Evolutionary conservation across 495 filamentous ascomycete species (phyloP).

Genomic region (Hypoxylon rickii): DNA sequence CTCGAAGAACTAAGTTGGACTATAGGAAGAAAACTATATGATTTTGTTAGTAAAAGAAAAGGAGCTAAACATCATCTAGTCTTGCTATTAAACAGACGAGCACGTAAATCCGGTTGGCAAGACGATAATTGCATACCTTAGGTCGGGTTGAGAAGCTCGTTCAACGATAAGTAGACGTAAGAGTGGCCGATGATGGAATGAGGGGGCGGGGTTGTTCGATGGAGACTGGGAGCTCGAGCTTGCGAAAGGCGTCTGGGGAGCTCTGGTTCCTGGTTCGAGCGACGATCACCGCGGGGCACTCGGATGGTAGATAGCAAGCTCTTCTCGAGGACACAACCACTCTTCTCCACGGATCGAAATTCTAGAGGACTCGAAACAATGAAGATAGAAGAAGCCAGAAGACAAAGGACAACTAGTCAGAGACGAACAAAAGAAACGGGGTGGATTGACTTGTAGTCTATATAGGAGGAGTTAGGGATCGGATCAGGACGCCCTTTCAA

Average conservation of each 20-base stretch:
- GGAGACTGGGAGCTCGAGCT: conserved; percentile 25
- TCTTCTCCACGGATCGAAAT: conserved; percentile 1
- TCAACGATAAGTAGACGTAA: conserved; percentile 10
- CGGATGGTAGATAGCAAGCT: not conserved
- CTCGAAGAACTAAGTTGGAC: not conserved
- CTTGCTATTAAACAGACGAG: conserved; percentile 12
- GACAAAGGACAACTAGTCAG: conserved; percentile 18
- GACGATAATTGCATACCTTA: conserved; percentile 21
- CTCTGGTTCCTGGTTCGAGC: conserved; percentile 21
- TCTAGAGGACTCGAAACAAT: not conserved
- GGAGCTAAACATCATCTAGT: not conserved
- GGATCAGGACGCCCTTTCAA: conserved; percentile 4
- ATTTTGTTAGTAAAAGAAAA: conserved; percentile 4
- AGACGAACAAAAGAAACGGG: conserved; percentile 16
- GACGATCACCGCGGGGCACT: conserved; percentile 29
- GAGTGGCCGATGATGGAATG: conserved; percentile 22
- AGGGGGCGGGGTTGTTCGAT: conserved; percentile 31
- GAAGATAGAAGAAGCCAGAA: not conserved
- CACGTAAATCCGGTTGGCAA: conserved; percentile 9
- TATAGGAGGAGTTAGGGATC: no score
- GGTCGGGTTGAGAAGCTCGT: not conserved
- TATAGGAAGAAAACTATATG: conserved; percentile 6
- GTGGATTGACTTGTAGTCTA: not conserved
- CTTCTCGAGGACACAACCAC: conserved; percentile 9
- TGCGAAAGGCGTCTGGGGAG: conserved; percentile 10